These are phyloP conservation scores for Ustilago bromivora DNA, from an alignment of 1,284 basidiomycete species.

Conservation along the genomic window DNA sequence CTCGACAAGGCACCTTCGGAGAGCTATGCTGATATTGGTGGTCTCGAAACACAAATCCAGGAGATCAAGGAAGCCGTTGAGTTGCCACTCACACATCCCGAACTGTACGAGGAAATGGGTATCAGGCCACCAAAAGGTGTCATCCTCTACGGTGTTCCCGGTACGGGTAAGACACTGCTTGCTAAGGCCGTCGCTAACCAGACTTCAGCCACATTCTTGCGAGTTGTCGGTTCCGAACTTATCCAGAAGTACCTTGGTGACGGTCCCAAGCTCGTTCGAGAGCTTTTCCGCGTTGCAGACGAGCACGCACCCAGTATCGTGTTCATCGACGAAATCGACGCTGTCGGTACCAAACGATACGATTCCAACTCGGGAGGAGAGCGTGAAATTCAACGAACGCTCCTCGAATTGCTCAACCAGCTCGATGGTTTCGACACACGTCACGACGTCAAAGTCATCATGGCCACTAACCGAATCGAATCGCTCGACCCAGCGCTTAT, in stretches of 20 bases:
- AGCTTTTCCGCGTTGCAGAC: constrained; percentile 72
- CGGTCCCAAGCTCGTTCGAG: constrained; percentile 73
- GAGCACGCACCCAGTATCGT: constrained; percentile 72
- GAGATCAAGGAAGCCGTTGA: constrained; percentile 99
- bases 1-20: constrained; percentile 94
- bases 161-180: constrained; percentile 97
- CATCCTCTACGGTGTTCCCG: constrained; percentile 97
- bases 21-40: constrained; percentile 98
- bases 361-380: constrained; percentile 72
- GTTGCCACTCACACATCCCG: constrained; percentile 95
- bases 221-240: constrained; percentile 96
- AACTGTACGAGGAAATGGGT: constrained; percentile 99
- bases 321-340: constrained; percentile 73
- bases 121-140: constrained; percentile 99
- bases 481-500: constrained; percentile 95
- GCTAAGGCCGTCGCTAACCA: constrained; percentile 99
- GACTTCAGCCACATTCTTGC: constrained; percentile 97
- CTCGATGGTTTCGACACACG: constrained; percentile 99
- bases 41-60: constrained; percentile 94
- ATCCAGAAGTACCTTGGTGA: constrained; percentile 99
- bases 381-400: constrained; percentile 71
- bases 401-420: constrained; percentile 75
- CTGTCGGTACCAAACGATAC: constrained; percentile 72
- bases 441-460: constrained; percentile 92
- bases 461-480: constrained; percentile 91